phyloP scores from a whole-genome alignment of 108 stramenopile species.

The Parietichytrium sp. region DNA sequence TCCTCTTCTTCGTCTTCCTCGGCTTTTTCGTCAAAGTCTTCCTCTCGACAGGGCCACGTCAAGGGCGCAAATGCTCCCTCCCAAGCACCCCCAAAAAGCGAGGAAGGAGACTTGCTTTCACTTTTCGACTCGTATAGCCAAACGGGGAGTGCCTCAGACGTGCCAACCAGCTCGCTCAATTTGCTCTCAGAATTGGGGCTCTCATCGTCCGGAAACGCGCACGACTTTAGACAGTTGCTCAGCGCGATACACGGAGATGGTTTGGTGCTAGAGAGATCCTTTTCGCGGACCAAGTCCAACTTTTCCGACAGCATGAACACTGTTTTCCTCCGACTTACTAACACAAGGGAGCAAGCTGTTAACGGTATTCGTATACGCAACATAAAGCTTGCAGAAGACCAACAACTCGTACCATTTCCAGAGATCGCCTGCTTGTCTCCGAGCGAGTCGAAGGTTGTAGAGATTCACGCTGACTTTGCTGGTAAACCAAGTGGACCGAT shows the following conservation, averaged over 20 bases:
- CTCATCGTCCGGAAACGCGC: no score
- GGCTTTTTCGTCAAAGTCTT: not conserved
- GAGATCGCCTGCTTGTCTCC: conserved; percentile 1
- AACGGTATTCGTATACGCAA: not conserved
- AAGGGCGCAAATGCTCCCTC: no score
- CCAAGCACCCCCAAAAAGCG: no score
- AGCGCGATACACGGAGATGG: conserved; percentile 16
- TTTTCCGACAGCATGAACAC: not conserved
- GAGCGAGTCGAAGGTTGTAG: not conserved
- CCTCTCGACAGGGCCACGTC: no score
- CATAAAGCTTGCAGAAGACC: not conserved
- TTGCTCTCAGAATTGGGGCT: no score
- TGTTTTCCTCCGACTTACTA: not conserved
- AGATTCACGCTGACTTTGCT: not conserved
- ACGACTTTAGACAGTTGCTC: not conserved
- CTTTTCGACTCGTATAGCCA: no score
- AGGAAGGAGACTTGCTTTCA: no score
- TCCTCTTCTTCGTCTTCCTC: not conserved
- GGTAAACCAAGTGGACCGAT: not conserved
- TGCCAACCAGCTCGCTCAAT: no score
- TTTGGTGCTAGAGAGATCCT: not conserved
- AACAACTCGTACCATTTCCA: not conserved
- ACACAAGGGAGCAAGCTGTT: not conserved
- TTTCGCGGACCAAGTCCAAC: not conserved
- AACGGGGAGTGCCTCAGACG: no score